Percentiles rank a stretch among this genome's conserved stretches.
Evolutionary conservation across 2,329 filamentous ascomycete species (phyloP).

Genomic region (Cladophialophora bantiana): DNA sequence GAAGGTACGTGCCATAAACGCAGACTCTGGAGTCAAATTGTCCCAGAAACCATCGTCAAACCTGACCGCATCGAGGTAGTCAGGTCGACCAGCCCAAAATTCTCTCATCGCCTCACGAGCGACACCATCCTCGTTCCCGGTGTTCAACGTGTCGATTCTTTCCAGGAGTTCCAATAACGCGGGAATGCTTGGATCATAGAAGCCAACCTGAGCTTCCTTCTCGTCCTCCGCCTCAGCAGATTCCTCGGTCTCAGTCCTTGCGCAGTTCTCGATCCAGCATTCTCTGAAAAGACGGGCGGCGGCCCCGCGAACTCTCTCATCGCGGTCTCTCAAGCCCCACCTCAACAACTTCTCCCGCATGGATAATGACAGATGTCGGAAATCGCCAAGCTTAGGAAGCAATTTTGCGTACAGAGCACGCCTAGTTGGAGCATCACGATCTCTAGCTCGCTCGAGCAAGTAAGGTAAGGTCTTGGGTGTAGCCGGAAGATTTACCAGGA

Average conservation of each 20-base stretch:
- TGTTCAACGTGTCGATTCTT: slow-evolving; percentile 90
- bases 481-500: slow-evolving; percentile 90
- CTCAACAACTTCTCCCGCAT: slow-evolving; percentile 95
- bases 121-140: slow-evolving; percentile 86
- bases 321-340: slow-evolving; percentile 92
- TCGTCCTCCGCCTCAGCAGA: slow-evolving; percentile 46
- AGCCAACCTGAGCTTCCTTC: slow-evolving; percentile 56
- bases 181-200: slow-evolving; percentile 70
- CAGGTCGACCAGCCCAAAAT: slow-evolving; percentile 90
- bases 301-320: slow-evolving; percentile 92
- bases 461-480: slow-evolving; percentile 82
- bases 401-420: slow-evolving; percentile 86
- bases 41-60: slow-evolving; percentile 58
- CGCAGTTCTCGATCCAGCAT: slow-evolving; percentile 97
- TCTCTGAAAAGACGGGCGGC: slow-evolving; percentile 89
- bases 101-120: slow-evolving; percentile 92
- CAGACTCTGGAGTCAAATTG: slow-evolving; percentile 72
- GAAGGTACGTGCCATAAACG: slow-evolving; percentile 89
- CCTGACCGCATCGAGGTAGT: slow-evolving; percentile 55
- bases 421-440: slow-evolving; percentile 83
- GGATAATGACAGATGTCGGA: slow-evolving; percentile 87
- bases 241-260: slow-evolving; percentile 56
- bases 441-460: slow-evolving; percentile 87
- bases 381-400: slow-evolving; percentile 88
- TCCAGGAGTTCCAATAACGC: slow-evolving; percentile 89